Base-by-base conservation (phyloP, 768 basidiomycete species). In the Baorangia bicolor region DNA sequence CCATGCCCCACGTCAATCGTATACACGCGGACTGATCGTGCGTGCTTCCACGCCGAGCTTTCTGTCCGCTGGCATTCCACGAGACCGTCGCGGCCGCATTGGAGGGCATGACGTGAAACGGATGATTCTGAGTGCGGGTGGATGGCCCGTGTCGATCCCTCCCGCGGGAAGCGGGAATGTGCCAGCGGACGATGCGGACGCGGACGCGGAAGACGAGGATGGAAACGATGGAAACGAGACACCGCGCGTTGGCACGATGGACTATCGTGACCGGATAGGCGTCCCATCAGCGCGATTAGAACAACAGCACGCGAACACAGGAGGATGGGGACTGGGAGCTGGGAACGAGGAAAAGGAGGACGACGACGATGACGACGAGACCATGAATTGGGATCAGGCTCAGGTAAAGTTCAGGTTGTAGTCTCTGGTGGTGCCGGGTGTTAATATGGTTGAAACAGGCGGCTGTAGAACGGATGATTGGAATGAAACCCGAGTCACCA, bases 21-120 rank as follows among this genome's bases (percentile, higher is more conserved):
- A 63, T 27, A 34, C 64, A 58, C 54, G 70, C 55, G 55, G 69
- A 59, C 49, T 70, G 66, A 37, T 64, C 54, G 42, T 61, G 63
- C 57, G 70, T 20, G 58, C 72, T 21, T 48, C 67, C 53, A 61
- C 86, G 0, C 85, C 86, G 0, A 87, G 81, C 42, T 92, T 92
- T 74, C 74, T 91, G 25, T 85, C 86, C 6, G 87, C 83, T 3
- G 87, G 85, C 8, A 73, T 81, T 12, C 91, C 92, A 23, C 80
- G 91, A 49, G 92, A 93, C 68, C 77, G 91, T 23, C 78, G 91
- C 34, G 91, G 91, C 12, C 81, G 90, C 21, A 85, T 92, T 54
- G 88, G 84, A 20, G 75, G 70, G 13, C 56, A 59, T 10, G 71
- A 71, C 27, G 43, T 68, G 54, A 69, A 61, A 43, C 57, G 55